These are phyloP conservation scores for Mercurialis annua DNA, from an alignment of 345 rosid species.

Conservation along the genomic window DNA sequence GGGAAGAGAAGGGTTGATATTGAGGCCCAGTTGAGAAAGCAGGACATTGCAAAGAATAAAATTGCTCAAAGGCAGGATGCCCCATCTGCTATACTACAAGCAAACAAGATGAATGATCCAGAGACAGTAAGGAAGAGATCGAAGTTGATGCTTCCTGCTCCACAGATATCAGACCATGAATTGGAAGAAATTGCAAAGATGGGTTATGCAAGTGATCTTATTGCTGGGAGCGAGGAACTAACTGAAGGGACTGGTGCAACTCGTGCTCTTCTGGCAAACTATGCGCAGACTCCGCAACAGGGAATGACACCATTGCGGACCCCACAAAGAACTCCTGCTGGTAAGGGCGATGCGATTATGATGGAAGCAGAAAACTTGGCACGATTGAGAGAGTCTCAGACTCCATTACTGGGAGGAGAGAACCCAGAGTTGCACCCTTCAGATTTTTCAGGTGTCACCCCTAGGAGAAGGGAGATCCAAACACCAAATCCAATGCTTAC, in stretches of 20 bases:
- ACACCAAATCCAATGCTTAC: conserved; percentile 93
- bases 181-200: conserved; percentile 96
- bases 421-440: conserved; percentile 99
- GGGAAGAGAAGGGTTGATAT: conserved; percentile 87
- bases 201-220: conserved; percentile 94
- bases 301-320: conserved; percentile 92
- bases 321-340: conserved; percentile 95
- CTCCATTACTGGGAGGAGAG: conserved; percentile 94
- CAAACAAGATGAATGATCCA: conserved; percentile 96
- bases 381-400: conserved; percentile 94
- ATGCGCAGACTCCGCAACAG: conserved; percentile 77
- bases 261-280: conserved; percentile 88
- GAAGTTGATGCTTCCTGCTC: conserved; percentile 95
- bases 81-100: conserved; percentile 89
- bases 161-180: conserved; percentile 94
- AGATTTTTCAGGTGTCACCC: conserved; percentile 98
- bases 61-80: conserved; percentile 95
- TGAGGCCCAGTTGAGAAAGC: conserved; percentile 83
- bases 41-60: conserved; percentile 81
- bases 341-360: conserved; percentile 96
- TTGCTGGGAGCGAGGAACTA: conserved; percentile 80
- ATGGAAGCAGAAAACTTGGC: conserved; percentile 99
- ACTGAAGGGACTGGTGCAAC: conserved; percentile 92
- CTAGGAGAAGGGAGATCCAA: conserved; percentile 76
- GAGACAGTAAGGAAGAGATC: conserved; percentile 94